A percentile compares a stretch with the other conserved stretches of the same genome.
These are phyloP conservation scores for Barnettozyma salicaria DNA, from an alignment of 805 yeast species.

Conservation along the genomic window DNA sequence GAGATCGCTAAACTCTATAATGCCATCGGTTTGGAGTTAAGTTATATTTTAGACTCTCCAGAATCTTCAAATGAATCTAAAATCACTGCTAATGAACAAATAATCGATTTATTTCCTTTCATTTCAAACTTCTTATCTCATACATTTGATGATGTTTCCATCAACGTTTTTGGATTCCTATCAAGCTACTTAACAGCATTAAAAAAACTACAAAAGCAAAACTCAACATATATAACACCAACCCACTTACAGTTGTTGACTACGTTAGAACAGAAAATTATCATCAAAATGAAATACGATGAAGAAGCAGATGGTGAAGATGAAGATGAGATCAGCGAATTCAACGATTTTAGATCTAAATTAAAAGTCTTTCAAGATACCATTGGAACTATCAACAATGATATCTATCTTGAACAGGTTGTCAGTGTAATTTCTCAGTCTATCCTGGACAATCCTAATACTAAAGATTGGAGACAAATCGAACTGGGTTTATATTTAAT, in stretches of 20 bases:
- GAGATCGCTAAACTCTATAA: slow-evolving; percentile 68
- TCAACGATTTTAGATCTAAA: slow-evolving; percentile 69
- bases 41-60: slow-evolving; percentile 57
- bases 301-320: slow-evolving; percentile 68
- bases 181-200: slow-evolving; percentile 66
- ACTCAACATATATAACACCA: slow-evolving; percentile 32
- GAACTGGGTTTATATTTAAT: slow-evolving; percentile 87
- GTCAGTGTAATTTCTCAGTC: slow-evolving; percentile 54
- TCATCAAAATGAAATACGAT: slow-evolving; percentile 76
- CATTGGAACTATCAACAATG: slow-evolving; percentile 55
- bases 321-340: slow-evolving; percentile 71
- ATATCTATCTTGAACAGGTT: slow-evolving; percentile 53
- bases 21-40: slow-evolving; percentile 68
- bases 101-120: slow-evolving; percentile 64
- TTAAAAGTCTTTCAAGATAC: slow-evolving; percentile 81
- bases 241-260: slow-evolving; percentile 48
- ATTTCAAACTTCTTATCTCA: slow-evolving; percentile 65
- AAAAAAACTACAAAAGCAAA: slow-evolving; percentile 46
- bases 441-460: slow-evolving; percentile 28
- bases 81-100: slow-evolving; percentile 39
- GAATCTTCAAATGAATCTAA: slow-evolving; percentile 36
- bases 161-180: slow-evolving; percentile 76
- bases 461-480: slow-evolving; percentile 65
- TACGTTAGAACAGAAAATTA: slow-evolving; percentile 59
- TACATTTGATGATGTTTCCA: slow-evolving; percentile 84